Evolutionary conservation across 164 flowering plant species (phyloP), one percentile per base, ranked within the genome.

Genomic region (Protea cynaroides): DNA sequence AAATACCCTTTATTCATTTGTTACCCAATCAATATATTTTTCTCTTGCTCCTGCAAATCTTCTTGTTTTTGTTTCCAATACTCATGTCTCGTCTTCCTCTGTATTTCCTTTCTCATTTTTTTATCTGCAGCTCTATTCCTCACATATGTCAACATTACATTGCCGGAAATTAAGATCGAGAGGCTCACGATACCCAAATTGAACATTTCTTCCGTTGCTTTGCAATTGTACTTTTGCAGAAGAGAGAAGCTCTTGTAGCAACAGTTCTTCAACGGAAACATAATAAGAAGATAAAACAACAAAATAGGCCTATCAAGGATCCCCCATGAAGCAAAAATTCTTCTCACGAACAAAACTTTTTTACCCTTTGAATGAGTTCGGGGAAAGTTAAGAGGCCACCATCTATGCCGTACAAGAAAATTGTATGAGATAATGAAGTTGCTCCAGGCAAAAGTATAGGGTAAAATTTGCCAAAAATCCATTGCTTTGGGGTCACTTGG

Each of bases 321-420:
- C 2, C 15, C 13, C 10, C 10, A 19, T 44, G 23, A 17, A 58
- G 23, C 38, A 23, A 24, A 5, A 25, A 55, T 44, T 10, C n/a
- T n/a, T n/a, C n/a, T n/a, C n/a, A n/a, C n/a, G n/a, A n/a, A n/a
- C n/a, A 68, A 52, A 58, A 52, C n/a, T n/a, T n/a, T n/a, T n/a
- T 24, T 75, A 87, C 98, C 72, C 76, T 69, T 65, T 85, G 78
- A 53, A 92, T 78, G 70, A 92, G 96, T 21, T 90, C 81, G 62
- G 98, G 92, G 21, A 93, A 82, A 64, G 60, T 77, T 67, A 92
- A 63, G 59, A 92, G 90, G 72, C n/a, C n/a, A n/a, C n/a, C n/a
- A n/a, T n/a, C n/a, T n/a, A n/a, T n/a, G n/a, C n/a, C n/a, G n/a
- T n/a, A n/a, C n/a, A n/a, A n/a, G n/a, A n/a, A n/a, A n/a, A n/a